Evolutionary conservation across 2,329 filamentous ascomycete genomes (phyloP).

Genomic region (Plectosphaerella sp.): DNA sequence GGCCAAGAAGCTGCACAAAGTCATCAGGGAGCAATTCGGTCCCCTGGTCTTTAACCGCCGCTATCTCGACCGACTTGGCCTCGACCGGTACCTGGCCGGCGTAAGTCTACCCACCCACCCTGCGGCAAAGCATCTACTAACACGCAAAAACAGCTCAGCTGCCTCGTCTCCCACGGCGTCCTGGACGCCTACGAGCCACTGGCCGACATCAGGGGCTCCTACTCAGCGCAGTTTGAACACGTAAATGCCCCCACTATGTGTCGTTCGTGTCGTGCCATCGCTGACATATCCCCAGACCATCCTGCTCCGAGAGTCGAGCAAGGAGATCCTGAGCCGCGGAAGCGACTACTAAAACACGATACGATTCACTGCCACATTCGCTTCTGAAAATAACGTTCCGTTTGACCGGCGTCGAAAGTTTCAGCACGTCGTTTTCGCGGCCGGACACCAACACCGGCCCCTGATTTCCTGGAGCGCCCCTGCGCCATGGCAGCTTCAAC

Average conservation of each 20-base stretch:
- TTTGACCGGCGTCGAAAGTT: no score
- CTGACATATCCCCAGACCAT: conserved; percentile 34
- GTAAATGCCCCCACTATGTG: conserved; percentile 17
- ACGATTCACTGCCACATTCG: no score
- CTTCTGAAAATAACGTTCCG: no score
- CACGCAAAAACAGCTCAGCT: conserved; percentile 42
- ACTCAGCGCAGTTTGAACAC: conserved; percentile 61
- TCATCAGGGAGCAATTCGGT: conserved; percentile 58
- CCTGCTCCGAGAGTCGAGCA: conserved; percentile 35
- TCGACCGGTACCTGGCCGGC: conserved; percentile 53
- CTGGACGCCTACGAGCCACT: conserved; percentile 54
- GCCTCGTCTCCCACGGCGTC: conserved; percentile 51
- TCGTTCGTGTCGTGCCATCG: background rate
- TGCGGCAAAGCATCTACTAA: conserved; percentile 5
- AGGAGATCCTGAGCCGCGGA: conserved; percentile 49
- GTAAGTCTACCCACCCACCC: conserved; percentile 27
- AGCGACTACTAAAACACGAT: conserved; percentile 38
- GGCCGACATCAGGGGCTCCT: conserved; percentile 54
- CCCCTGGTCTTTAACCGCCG: conserved; percentile 57
- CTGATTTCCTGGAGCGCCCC: no score
- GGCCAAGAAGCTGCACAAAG: conserved; percentile 52
- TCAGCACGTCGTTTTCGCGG: no score
- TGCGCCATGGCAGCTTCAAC: no score
- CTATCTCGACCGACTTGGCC: conserved; percentile 59
- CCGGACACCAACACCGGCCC: no score